These are phyloP conservation scores for Saprolegnia parasitica DNA, from an alignment of 352 stramenopile genomes.

Conservation along the genomic window DNA sequence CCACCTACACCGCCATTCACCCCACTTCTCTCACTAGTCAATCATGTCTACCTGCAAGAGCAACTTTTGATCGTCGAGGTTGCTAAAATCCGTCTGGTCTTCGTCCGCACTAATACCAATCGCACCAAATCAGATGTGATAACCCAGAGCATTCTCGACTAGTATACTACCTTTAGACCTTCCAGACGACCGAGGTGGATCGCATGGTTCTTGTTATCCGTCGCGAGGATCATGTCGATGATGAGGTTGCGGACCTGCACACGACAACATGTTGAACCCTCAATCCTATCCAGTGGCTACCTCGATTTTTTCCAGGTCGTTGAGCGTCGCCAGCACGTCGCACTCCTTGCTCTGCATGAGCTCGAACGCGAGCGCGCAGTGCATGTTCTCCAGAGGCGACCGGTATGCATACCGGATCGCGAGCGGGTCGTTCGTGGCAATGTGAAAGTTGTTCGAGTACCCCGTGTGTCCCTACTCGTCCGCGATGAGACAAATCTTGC, in stretches of 20 bases:
- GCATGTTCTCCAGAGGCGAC: constrained; percentile 83
- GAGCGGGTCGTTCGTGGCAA: constrained; percentile 71
- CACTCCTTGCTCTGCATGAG: constrained; percentile 62
- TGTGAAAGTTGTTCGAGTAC: constrained; percentile 86
- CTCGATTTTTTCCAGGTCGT: constrained; percentile 69
- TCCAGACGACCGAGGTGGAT: constrained; percentile 75
- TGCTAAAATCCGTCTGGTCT: constrained; percentile 44
- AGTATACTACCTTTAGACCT: constrained; percentile 52
- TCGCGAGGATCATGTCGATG: constrained; percentile 84
- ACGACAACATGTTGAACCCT: neutral
- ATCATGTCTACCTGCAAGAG: constrained; percentile 42
- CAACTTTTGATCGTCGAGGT: constrained; percentile 66
- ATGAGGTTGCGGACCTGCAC: constrained; percentile 65
- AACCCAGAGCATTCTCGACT: neutral
- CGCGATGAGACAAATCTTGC: neutral
- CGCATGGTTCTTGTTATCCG: constrained; percentile 81
- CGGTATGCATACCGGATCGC: constrained; percentile 78
- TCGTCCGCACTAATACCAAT: constrained; percentile 32
- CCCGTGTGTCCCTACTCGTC: constrained; percentile 66
- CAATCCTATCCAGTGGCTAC: constrained; percentile 30
- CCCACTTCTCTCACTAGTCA: neutral
- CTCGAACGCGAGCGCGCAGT: constrained; percentile 75
- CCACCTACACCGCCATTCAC: constrained; percentile 44
- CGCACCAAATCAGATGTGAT: neutral
- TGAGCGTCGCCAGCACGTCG: constrained; percentile 70